phyloP scores from a whole-genome alignment of 2,329 filamentous ascomycete genomes.

The Zymoseptoria crescenta region DNA sequence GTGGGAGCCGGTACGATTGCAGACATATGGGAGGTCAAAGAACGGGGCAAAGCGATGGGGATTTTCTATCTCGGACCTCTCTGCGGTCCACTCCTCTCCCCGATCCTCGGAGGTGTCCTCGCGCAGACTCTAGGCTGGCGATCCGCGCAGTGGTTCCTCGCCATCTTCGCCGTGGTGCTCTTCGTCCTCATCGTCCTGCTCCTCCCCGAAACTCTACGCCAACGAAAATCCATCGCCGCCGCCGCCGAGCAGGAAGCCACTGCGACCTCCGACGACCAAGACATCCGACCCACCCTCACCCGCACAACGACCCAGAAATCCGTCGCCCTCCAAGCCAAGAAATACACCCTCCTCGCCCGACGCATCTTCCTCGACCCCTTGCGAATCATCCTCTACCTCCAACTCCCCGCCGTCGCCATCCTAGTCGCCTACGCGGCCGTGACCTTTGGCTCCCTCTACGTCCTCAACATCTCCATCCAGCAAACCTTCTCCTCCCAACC shows the following conservation, averaged over 20 bases:
- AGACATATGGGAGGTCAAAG: constrained; percentile 66
- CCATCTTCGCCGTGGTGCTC: constrained; percentile 58
- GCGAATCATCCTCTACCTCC: constrained; percentile 60
- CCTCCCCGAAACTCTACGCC: constrained; percentile 56
- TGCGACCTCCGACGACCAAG: too few relatives aligned
- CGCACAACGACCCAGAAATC: constrained; percentile 57
- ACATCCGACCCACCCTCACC: constrained; percentile 17
- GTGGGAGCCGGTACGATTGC: constrained; percentile 78
- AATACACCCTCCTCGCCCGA: constrained; percentile 47
- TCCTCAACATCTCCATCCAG: constrained; percentile 71
- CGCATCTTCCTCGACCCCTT: constrained; percentile 65
- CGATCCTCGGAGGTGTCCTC: constrained; percentile 69
- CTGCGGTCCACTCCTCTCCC: constrained; percentile 64
- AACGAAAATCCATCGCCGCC: constrained; percentile 24
- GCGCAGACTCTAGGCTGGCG: constrained; percentile 64
- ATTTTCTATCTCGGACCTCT: constrained; percentile 75
- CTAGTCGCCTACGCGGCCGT: constrained; percentile 68
- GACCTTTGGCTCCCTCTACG: constrained; percentile 66
- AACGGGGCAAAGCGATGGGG: constrained; percentile 73
- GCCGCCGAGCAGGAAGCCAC: constrained; percentile 25
- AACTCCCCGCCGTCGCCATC: constrained; percentile 64
- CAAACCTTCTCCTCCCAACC: constrained; percentile 58
- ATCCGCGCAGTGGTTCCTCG: constrained; percentile 69
- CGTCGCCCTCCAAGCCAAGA: constrained; percentile 49
- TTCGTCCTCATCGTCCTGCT: constrained; percentile 51